A percentile compares a stretch with the other conserved stretches of the same genome.
phyloP scores from a whole-genome alignment of 805 yeast genomes.

The Ogataea nakhonphanomensis region DNA sequence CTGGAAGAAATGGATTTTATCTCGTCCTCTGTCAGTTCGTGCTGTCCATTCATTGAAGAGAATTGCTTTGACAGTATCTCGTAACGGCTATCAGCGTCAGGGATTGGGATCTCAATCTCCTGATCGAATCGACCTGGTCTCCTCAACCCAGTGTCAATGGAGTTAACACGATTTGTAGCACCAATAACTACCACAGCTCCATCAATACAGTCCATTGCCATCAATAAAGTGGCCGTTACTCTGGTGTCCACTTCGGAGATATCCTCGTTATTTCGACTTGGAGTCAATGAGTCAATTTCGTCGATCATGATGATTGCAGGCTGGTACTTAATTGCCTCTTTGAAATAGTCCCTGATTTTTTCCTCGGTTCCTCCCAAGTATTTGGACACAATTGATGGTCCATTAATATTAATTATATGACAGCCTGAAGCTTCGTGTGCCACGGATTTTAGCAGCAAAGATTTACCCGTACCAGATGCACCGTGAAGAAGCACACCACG shows the following conservation, averaged over 20 bases:
- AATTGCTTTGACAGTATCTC: conserved; percentile 71
- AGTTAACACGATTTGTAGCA: conserved; percentile 91
- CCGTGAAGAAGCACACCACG: conserved; percentile 93
- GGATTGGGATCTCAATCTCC: conserved; percentile 89
- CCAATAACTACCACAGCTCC: conserved; percentile 69
- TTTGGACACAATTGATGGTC: conserved; percentile 89
- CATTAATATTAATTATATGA: conserved; percentile 81
- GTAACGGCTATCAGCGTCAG: conserved; percentile 75
- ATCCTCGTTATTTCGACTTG: conserved; percentile 78
- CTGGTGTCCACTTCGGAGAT: conserved; percentile 87
- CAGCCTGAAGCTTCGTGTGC: conserved; percentile 70
- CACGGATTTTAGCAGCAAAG: conserved; percentile 79
- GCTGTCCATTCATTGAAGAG: conserved; percentile 44
- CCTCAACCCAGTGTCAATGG: conserved; percentile 83
- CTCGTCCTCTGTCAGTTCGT: conserved; percentile 49
- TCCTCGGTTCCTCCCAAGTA: conserved; percentile 93
- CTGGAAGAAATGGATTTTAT: conserved; percentile 63
- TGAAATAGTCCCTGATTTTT: conserved; percentile 74
- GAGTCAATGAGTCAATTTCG: conserved; percentile 90
- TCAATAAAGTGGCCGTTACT: conserved; percentile 83
- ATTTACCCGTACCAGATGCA: conserved; percentile 96
- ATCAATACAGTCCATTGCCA: conserved; percentile 77
- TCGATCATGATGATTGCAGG: conserved; percentile 89
- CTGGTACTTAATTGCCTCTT: conserved; percentile 80
- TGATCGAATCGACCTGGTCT: conserved; percentile 95